These are phyloP conservation scores for Linderina pennispora DNA, from an alignment of 192 early-diverging fungal genomes.

Conservation along the genomic window DNA sequence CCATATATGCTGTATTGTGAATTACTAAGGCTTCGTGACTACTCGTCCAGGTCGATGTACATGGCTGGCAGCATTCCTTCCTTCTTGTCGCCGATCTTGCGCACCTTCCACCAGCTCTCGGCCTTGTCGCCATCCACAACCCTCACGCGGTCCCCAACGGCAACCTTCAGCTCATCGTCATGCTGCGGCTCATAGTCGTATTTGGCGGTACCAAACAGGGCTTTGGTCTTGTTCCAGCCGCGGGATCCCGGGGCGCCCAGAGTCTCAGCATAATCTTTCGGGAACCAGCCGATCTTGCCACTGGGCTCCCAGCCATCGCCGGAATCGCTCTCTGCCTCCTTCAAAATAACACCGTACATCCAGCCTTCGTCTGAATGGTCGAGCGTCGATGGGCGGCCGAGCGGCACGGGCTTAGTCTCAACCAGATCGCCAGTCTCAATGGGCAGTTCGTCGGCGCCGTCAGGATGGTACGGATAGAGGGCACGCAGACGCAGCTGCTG, in stretches of 20 bases:
- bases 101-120: slow-evolving; percentile 44
- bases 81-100: slow-evolving; percentile 4
- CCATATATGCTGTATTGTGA: too few relatives aligned
- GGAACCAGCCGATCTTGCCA: slow-evolving; percentile 33
- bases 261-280: slow-evolving; percentile 27
- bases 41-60: slow-evolving; percentile 43
- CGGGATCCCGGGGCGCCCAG: slow-evolving; percentile 25
- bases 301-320: slow-evolving; percentile 33
- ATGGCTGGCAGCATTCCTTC: slow-evolving; percentile 39
- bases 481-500: slow-evolving; percentile 23
- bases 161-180: slow-evolving; percentile 33
- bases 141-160: slow-evolving; percentile 19
- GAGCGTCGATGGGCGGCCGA: not conserved
- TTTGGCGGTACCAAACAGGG: slow-evolving; percentile 30
- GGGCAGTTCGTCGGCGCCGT: slow-evolving; percentile 9
- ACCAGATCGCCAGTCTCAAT: slow-evolving; percentile 30
- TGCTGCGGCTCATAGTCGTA: slow-evolving; percentile 41
- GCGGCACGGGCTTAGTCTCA: slow-evolving; percentile 19
- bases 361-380: slow-evolving; percentile 29
- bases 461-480: slow-evolving; percentile 26
- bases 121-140: slow-evolving; percentile 38
- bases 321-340: slow-evolving; percentile 7
- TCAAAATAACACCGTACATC: slow-evolving; percentile 35
- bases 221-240: slow-evolving; percentile 34
- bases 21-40: too few relatives aligned